These are phyloP conservation scores for Vitis hybrid DNA, from an alignment of 177 flowering plant genomes.

Conservation along the genomic window DNA sequence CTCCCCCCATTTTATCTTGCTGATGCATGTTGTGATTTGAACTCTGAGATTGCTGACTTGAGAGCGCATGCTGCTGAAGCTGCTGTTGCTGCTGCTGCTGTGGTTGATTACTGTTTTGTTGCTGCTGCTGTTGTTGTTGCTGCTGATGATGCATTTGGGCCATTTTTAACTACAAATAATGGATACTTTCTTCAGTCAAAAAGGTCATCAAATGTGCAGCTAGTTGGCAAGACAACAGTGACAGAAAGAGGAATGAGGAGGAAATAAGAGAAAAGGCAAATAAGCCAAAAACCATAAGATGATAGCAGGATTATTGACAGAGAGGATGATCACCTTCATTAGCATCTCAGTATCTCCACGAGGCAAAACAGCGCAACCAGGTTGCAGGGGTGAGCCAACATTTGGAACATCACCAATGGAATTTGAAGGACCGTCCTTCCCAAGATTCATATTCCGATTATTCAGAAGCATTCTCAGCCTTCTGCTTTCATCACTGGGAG, in stretches of 20 bases:
- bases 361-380: constrained; percentile 46
- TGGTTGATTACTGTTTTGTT: constrained; percentile 12
- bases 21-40: constrained; percentile 71
- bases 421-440: constrained; percentile 74
- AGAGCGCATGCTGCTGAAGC: constrained; percentile 73
- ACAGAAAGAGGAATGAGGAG: not conserved
- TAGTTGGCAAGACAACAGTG: not conserved
- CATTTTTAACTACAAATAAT: constrained; percentile 55
- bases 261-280: not conserved
- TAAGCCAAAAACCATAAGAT: not conserved
- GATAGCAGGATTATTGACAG: not conserved
- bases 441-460: constrained; percentile 54
- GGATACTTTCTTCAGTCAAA: constrained; percentile 9
- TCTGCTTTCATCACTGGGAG: constrained; percentile 75
- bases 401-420: constrained; percentile 80
- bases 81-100: constrained; percentile 41
- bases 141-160: constrained; percentile 74
- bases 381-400: constrained; percentile 73
- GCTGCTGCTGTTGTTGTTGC: constrained; percentile 39
- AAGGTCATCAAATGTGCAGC: not conserved
- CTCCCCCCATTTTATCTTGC: constrained; percentile 76
- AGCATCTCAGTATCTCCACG: constrained; percentile 87
- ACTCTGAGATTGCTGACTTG: constrained; percentile 74
- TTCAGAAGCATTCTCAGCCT: constrained; percentile 77
- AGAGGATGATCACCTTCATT: constrained; percentile 52